Base-by-base conservation (phyloP, 2,329 filamentous ascomycete genomes). In the Colletotrichum cereale region DNA sequence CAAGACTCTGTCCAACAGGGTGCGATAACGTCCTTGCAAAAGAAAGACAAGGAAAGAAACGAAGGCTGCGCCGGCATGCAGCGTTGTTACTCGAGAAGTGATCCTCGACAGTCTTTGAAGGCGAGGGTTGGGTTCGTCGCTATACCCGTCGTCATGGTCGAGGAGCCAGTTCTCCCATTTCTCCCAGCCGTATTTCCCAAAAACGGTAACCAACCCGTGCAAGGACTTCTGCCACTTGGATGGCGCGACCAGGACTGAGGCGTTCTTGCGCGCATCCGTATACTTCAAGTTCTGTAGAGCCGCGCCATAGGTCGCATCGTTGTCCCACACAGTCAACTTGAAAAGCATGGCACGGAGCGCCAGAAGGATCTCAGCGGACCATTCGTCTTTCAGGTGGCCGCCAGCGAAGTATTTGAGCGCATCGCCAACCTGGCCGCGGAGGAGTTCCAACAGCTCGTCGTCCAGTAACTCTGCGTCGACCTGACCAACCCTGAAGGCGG, bases 271-370 rank as follows among this genome's bases (percentile, higher is more conserved):
- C 60, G 95, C 95, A 79, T 98, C 96, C 14, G 93, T 93, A 78
- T 96, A 98, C 78, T 91, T 91, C 36, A 99, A 87, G 74, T 97
- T 97, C 81, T 99, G 96, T 61, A 99, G 85, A 44, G 94, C 91
- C 14, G 96, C 96, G 72, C 96, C 96, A 81, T 99, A 98, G 6
- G 93, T 97, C 48, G 96, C 94, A 80, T 97, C 92, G 80, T 98
- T 94, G 81, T 98, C 95, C 96, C 96, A 99, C 70, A 99, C 91
- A 21, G 93, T 94, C 73, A 99, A 88, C 82, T 99, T 99, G 86
- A 98, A 99, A 10, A 99, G 85, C 3, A 95, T 85, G 2, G 92
- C 90, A 57, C 96, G 88, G 67, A 99, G 86, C 0, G 86, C 88
- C 36, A 98, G 86, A 73, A 92, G 86, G 65, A 98, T 96, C 83